phyloP scores from a whole-genome alignment of 768 basidiomycete genomes.

The Clitopilus passeckerianus region DNA sequence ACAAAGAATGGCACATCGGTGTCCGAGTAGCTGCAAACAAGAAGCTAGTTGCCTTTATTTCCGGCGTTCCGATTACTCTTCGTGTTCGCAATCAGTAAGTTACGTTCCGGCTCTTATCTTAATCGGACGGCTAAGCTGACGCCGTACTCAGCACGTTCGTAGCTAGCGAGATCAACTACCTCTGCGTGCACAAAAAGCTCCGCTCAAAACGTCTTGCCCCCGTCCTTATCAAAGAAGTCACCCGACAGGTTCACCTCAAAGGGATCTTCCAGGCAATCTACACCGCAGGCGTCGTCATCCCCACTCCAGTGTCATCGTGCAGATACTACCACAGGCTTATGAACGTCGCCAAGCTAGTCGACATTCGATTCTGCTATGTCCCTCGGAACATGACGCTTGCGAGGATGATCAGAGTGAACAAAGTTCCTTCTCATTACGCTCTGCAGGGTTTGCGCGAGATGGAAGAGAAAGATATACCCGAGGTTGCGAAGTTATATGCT shows the following conservation, averaged over 20 bases:
- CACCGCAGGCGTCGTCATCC: constrained; percentile 89
- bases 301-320: constrained; percentile 88
- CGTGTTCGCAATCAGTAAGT: constrained; percentile 82
- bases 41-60: constrained; percentile 95
- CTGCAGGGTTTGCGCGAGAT: constrained; percentile 82
- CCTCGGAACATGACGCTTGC: constrained; percentile 87
- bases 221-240: constrained; percentile 96
- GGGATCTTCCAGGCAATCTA: constrained; percentile 97
- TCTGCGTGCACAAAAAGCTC: constrained; percentile 96
- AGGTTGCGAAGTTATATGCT: constrained; percentile 65
- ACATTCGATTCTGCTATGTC: constrained; percentile 84
- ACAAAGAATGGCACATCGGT: constrained; percentile 93
- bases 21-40: constrained; percentile 87
- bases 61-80: constrained; percentile 82
- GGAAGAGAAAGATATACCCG: constrained; percentile 69
- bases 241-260: constrained; percentile 82
- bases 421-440: constrained; percentile 47
- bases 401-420: constrained; percentile 78
- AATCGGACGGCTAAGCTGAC: not conserved
- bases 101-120: not conserved
- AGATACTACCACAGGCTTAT: constrained; percentile 84
- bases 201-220: constrained; percentile 93
- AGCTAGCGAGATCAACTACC: constrained; percentile 92
- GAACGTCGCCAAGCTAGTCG: constrained; percentile 89
- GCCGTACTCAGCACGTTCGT: constrained; percentile 34